These are phyloP conservation scores for Pleoardoris graminearum DNA, from an alignment of 2,329 filamentous ascomycete genomes.

Conservation along the genomic window DNA sequence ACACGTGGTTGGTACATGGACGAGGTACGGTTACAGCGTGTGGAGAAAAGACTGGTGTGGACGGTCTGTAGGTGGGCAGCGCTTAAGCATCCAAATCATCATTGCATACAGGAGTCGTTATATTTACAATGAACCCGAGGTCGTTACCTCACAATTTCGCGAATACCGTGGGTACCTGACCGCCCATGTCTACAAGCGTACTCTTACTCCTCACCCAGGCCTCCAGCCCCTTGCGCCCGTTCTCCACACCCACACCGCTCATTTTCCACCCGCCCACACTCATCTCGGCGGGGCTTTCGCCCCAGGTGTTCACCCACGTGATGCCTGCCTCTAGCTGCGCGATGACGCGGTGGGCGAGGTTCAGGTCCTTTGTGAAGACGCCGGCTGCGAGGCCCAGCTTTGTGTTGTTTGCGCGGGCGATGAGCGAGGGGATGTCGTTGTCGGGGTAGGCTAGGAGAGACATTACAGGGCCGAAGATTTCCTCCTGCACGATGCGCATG, in stretches of 20 bases:
- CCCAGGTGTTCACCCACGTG: constrained; percentile 93
- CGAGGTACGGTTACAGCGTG: too few species aligned
- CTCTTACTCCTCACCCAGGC: constrained; percentile 88
- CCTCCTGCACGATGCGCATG: constrained; percentile 79
- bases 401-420: constrained; percentile 75
- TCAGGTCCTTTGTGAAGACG: constrained; percentile 77
- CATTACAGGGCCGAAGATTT: constrained; percentile 90
- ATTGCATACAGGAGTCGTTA: not conserved
- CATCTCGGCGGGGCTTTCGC: constrained; percentile 91
- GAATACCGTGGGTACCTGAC: constrained; percentile 71
- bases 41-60: too few species aligned
- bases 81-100: too few species aligned
- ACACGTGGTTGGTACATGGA: too few species aligned
- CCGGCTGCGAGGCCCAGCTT: constrained; percentile 79
- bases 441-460: constrained; percentile 74
- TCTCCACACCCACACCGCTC: constrained; percentile 86
- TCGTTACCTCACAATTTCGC: constrained; percentile 29
- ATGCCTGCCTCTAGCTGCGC: constrained; percentile 78
- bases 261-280: constrained; percentile 90
- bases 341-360: constrained; percentile 72
- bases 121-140: not conserved
- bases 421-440: constrained; percentile 63
- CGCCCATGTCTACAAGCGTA: constrained; percentile 80
- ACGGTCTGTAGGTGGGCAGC: too few species aligned
- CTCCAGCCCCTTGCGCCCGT: constrained; percentile 76